A percentile compares a stretch with the other conserved stretches of the same genome.
Evolutionary conservation across 148 eudicot species (phyloP).

Genomic region (Rhododendron ferrugineum): DNA sequence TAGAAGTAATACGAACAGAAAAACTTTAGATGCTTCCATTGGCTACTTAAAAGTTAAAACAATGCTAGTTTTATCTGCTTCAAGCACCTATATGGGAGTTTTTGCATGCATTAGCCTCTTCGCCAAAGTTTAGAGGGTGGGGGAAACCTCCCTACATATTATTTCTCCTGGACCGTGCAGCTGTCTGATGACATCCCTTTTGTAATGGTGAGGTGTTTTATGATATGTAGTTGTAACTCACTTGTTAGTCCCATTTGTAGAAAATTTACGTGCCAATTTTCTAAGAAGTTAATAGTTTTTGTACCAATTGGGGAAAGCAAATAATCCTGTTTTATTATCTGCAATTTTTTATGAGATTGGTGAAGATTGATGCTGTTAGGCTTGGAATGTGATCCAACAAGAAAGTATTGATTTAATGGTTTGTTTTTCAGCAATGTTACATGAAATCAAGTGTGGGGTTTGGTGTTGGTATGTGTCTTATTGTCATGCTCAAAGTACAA

Average conservation of each 20-base stretch:
- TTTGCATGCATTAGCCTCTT: not conserved
- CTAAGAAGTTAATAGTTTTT: no score
- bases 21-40: not conserved
- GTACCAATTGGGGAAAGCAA: no score
- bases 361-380: not conserved
- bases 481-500: not conserved
- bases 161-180: not conserved
- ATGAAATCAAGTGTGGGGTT: not conserved
- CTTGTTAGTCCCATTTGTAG: no score
- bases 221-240: no score
- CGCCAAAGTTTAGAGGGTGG: not conserved
- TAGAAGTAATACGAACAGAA: not conserved
- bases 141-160: not conserved
- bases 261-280: no score
- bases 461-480: not conserved
- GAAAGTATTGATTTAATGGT: not conserved
- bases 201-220: not conserved
- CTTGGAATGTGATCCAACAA: not conserved
- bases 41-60: not conserved
- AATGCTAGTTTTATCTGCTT: not conserved
- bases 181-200: not conserved
- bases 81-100: not conserved
- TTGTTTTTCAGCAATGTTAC: not conserved
- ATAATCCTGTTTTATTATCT: not conserved
- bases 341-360: not conserved